A percentile compares a stretch with the other conserved stretches of the same genome.
phyloP scores from a whole-genome alignment of 2,329 filamentous ascomycete genomes.

The Leptographium flavum region DNA sequence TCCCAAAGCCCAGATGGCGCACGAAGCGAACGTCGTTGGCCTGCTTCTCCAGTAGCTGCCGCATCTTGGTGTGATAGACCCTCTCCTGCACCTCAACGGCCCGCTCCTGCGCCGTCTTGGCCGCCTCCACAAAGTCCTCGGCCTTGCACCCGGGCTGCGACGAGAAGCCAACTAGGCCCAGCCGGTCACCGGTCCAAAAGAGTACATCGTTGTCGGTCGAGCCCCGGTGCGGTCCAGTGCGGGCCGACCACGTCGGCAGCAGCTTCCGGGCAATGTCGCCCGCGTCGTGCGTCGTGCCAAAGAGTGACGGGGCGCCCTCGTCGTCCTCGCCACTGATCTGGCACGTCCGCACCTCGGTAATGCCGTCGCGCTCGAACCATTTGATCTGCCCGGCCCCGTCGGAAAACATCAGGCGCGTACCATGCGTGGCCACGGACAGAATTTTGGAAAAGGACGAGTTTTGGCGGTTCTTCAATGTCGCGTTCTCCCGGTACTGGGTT shows the following conservation, averaged over 20 bases:
- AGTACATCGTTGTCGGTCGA: slow-evolving; percentile 49
- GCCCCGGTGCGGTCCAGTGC: slow-evolving; percentile 6
- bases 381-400: slow-evolving; percentile 75
- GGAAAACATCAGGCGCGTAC: slow-evolving; percentile 66
- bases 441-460: slow-evolving; percentile 70
- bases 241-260: slow-evolving; percentile 36
- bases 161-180: slow-evolving; percentile 59
- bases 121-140: slow-evolving; percentile 35
- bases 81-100: slow-evolving; percentile 40
- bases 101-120: slow-evolving; percentile 29
- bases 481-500: slow-evolving; percentile 23
- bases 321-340: slow-evolving; percentile 27
- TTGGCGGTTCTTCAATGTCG: slow-evolving; percentile 62
- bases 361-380: slow-evolving; percentile 81
- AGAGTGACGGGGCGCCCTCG: slow-evolving; percentile 30
- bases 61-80: slow-evolving; percentile 57
- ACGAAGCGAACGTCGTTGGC: slow-evolving; percentile 68
- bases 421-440: slow-evolving; percentile 68
- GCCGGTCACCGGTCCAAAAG: slow-evolving; percentile 76
- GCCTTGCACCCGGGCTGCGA: slow-evolving; percentile 30
- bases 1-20: slow-evolving; percentile 43
- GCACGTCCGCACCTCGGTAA: slow-evolving; percentile 40
- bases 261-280: slow-evolving; percentile 74
- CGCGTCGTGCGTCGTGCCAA: slow-evolving; percentile 33
- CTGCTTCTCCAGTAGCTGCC: slow-evolving; percentile 58